Base-by-base conservation (phyloP, 768 basidiomycete species). In the Mrakia frigida region DNA sequence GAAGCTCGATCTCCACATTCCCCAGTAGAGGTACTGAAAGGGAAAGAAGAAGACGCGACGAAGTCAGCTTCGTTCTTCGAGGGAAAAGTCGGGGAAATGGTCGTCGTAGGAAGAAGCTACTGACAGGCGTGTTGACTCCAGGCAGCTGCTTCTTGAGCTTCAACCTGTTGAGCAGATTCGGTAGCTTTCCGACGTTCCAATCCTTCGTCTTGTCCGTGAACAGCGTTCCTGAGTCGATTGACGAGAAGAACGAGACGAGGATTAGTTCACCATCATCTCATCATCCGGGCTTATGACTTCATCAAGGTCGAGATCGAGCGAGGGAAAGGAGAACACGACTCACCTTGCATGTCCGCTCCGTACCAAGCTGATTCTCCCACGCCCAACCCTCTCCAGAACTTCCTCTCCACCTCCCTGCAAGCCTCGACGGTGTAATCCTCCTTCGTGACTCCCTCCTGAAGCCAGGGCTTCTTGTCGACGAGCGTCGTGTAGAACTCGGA, bases 1-100 rank as follows among this genome's bases (percentile, higher is more conserved):
- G 84, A 98, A 98, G 0, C 94, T 94, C 33, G 96, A 96, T 70
- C 94, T 87, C 97, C 97, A 99, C 95, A 98, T 98, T 79, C 97
- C 97, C 76, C 76, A 76, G 50, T 76, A 76, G 28, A 76, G 75
- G 43, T 76, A 76, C 74, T 75, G 65, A 5, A 14, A 25, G 25
- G 53, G 28, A 33, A 2, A 21, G 28, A 25, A n/a, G 43, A 41
- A 25, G 39, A 50, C 41, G 23, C 56, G 37, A 25, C n/a, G 35
- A 73, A 23, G 56, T 56, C 37, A 41, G 60, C 6, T 37, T 5
- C 23, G 43, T 31, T 25, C n/a, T 25, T 35, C 23, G 21, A 33
- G 25, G 59, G n/a, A 46, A 21, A 33, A 6, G 14, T 23, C 7
- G 1, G 43, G 16, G 43, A 43, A 14, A 16, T 16, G n/a, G 33